phyloP scores from a whole-genome alignment of 768 basidiomycete genomes.

The Mycena metata region DNA sequence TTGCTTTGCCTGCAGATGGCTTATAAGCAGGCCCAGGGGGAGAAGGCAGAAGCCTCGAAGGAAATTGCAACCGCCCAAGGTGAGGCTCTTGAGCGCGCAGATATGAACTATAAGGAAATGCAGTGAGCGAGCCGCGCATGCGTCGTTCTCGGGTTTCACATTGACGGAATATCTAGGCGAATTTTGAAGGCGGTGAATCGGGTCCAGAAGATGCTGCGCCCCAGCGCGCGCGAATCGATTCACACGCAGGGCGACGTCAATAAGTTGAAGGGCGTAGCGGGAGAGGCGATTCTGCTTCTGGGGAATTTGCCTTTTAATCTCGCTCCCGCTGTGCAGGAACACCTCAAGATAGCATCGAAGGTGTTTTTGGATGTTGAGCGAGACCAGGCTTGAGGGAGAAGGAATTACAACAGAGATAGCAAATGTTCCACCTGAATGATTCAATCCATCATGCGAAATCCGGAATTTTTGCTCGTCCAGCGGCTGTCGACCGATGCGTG shows the following conservation, averaged over 20 bases:
- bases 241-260: conserved; percentile 41
- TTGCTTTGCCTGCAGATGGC: conserved; percentile 56
- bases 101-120: conserved; percentile 41
- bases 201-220: too few relatives aligned
- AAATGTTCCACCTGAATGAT: too few relatives aligned
- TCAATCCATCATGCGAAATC: too few relatives aligned
- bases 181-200: conserved; percentile 42
- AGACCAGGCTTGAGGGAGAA: too few relatives aligned
- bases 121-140: conserved; percentile 48
- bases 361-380: too few relatives aligned
- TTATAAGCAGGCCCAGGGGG: conserved; percentile 39
- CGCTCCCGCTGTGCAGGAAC: conserved; percentile 7
- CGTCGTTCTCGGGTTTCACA: neutral
- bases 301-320: conserved; percentile 34
- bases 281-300: conserved; percentile 42
- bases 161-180: conserved; percentile 35
- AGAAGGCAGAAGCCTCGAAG: conserved; percentile 49
- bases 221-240: too few relatives aligned
- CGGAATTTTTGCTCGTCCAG: too few relatives aligned
- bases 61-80: conserved; percentile 45
- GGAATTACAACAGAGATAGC: too few relatives aligned
- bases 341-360: conserved; percentile 20
- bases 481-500: too few relatives aligned
- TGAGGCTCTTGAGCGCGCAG: conserved; percentile 51
- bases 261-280: conserved; percentile 39